These are phyloP conservation scores for Termitomyces sp. DNA, from an alignment of 768 basidiomycete species.

Conservation along the genomic window DNA sequence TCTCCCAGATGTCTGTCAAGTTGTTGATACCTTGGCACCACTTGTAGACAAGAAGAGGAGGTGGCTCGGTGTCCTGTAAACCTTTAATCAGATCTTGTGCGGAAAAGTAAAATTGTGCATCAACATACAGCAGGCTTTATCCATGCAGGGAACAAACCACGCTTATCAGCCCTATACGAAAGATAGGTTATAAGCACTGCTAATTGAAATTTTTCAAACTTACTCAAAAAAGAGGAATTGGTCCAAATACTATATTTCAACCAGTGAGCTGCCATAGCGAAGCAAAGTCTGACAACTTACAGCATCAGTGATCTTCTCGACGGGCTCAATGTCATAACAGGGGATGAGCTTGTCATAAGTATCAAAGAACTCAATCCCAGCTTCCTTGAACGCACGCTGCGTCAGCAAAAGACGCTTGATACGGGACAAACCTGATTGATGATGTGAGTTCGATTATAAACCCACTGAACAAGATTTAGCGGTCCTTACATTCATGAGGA, in stretches of 20 bases:
- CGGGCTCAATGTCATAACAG: conserved; percentile 98
- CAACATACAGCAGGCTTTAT: conserved; percentile 83
- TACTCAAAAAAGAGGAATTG: conserved; percentile 98
- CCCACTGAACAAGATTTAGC: neutral
- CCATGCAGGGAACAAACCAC: conserved; percentile 97
- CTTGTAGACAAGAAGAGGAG: conserved; percentile 96
- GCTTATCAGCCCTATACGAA: conserved; percentile 75
- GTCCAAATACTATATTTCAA: conserved; percentile 70
- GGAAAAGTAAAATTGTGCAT: neutral
- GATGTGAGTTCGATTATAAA: neutral
- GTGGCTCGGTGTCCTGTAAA: conserved; percentile 83
- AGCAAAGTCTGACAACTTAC: conserved; percentile 36
- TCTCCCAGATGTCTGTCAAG: conserved; percentile 97
- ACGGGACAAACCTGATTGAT: conserved; percentile 72
- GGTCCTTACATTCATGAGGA: conserved; percentile 84
- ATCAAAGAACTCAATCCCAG: conserved; percentile 96
- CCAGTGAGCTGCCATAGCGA: conserved; percentile 9
- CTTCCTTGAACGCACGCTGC: conserved; percentile 97
- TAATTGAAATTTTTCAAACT: conserved; percentile 13
- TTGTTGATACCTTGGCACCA: conserved; percentile 99
- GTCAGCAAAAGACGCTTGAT: conserved; percentile 97
- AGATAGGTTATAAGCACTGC: neutral
- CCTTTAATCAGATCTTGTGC: conserved; percentile 1
- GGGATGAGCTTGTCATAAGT: conserved; percentile 98
- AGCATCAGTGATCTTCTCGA: conserved; percentile 99